Base-by-base conservation (phyloP, 352 stramenopile genomes). In the Pythium volutum region DNA sequence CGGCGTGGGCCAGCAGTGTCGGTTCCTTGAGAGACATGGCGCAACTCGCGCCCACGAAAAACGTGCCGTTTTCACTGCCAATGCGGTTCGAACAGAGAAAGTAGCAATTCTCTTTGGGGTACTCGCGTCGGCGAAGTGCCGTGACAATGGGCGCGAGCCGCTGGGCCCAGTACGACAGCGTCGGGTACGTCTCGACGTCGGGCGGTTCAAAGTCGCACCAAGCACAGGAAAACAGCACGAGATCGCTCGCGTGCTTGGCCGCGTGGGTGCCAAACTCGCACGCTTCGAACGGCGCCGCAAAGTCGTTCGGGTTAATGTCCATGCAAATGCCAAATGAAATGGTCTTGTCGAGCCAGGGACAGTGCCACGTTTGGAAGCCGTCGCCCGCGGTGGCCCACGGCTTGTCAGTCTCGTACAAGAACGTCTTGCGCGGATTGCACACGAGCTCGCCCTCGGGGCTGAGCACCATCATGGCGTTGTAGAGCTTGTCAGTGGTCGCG, bases 251-350 rank as follows among this genome's bases (percentile, higher is more conserved):
- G 39, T 81, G 62, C 14, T 64, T 27, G 27, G 85, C 58, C 0
- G 78, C 76, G 45, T 89, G 73, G 4, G 64, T 68, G 5, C 74
- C 84, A 62, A 93, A 93, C 69, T 94, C 87, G 52, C 79, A 93
- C 14, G 66, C 69, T 1, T 75, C 73, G 48, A 88, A 93, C 11
- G 81, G 71, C 43, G 87, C 67, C 25, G 66, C 71, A 55, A 96
- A 94, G 66, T 93, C 78, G 53, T 89, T 67, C 20, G 87, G 87
- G 55, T 96, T 96, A 59, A 96, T 94, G 67, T 96, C 87, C 87
- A 96, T 96, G 64, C 87, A 96, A 60, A 96, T 93, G 38, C 87
- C 85, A 60, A 94, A 92, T 3, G 81, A 88, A 20, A 94, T 87
- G 7, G 73, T 81, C 66, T 86, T 84, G 62, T 84, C 33, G 16